A percentile compares a stretch with the other conserved stretches of the same genome.
Conservation (phyloP, 192 early-diverging fungal species). For the Coemansia sp. region DNA sequence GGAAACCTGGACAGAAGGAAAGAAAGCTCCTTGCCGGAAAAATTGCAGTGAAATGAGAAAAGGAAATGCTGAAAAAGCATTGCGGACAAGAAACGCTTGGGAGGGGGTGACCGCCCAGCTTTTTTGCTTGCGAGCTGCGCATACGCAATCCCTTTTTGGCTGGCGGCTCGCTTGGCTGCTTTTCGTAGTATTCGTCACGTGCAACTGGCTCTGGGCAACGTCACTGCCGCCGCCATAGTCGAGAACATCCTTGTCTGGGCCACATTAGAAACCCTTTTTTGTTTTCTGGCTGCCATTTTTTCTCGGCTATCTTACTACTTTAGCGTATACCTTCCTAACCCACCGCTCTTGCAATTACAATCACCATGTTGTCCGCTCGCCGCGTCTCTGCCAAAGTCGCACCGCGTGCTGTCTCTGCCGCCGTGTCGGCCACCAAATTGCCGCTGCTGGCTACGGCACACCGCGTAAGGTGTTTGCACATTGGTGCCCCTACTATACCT, state of each 20-base stretch:
- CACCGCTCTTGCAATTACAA: not conserved
- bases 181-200: not conserved
- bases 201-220: not conserved
- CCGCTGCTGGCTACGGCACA: not conserved
- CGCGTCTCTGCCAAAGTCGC: not conserved
- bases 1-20: not conserved
- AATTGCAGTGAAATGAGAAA: not conserved
- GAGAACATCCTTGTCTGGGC: not conserved
- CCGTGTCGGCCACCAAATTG: not conserved
- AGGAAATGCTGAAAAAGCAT: not conserved
- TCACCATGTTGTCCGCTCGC: slow-evolving; percentile 4
- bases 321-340: not conserved
- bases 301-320: not conserved
- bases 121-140: not conserved
- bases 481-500: not conserved
- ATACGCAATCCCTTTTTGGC: not conserved
- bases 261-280: not conserved
- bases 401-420: not conserved
- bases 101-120: too few species aligned
- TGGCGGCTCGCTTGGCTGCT: not conserved
- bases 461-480: not conserved
- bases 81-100: not conserved
- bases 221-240: not conserved
- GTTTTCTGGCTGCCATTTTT: not conserved
- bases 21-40: not conserved